Base-by-base conservation (phyloP, 2,329 filamentous ascomycete species). In the Pseudogymnoascus sp. region DNA sequence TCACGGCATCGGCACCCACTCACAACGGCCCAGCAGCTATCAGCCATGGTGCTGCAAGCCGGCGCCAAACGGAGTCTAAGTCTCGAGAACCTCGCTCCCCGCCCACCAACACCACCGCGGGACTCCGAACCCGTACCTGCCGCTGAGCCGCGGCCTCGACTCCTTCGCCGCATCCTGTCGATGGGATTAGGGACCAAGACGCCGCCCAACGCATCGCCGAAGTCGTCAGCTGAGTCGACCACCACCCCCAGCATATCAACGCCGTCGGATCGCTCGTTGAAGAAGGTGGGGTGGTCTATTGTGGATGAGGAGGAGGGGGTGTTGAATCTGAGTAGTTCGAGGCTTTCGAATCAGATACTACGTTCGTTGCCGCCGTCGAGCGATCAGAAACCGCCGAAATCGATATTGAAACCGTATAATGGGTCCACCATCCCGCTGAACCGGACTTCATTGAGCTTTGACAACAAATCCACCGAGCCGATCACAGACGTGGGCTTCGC, bases 381-480 rank as follows among this genome's bases (percentile, higher is more conserved):
- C 65, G 78, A 83, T 66, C 79, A 77, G 50, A 83, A 80, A 67
- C 83, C 85, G 5, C 73, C 82, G n/a, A 88, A 87, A 70, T 88
- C 87, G 3, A 99, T 99, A 62, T 82, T 99, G 65, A 99, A 99
- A 74, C 82, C 86, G 21, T 83, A 82, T 2, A 75, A 81, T 62
- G 69, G 66, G 4, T 14, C 40, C 2, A 62, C 40, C 1, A 62
- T 62, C 56, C 36, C 50, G 14, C 34, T 66, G 18, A 66, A 68
- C 10, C 62, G 61, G n/a, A 66, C 66, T 6, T 64, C 66, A 5
- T 64, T 18, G 64, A 59, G 25, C 28, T 31, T 44, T 10, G 66
- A 64, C 65, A 63, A 69, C 3, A 34, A 34, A 56, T 68, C 70
- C 5, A 66, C 67, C 3, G 65, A 67, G 11, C 66, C 67, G 18